Conservation (phyloP, 306 rosid species). For the Gastrolobium villosum region DNA sequence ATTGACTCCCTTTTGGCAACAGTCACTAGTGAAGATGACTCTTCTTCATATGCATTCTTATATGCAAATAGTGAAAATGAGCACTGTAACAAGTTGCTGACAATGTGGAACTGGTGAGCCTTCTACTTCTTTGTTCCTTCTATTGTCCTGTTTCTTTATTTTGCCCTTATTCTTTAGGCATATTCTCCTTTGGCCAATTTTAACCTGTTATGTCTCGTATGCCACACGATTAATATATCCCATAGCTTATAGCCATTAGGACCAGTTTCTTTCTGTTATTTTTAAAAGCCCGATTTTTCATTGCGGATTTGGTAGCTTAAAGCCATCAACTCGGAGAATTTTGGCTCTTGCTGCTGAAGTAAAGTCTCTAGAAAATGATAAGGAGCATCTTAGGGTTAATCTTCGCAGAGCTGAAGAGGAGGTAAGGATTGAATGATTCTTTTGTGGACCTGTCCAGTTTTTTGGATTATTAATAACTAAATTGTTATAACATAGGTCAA, state of each 20-base stretch:
- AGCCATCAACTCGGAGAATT: constrained; percentile 68
- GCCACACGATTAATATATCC: constrained; percentile 5
- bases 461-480: constrained; percentile 38
- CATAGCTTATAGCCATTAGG: background rate
- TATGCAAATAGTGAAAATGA: constrained; percentile 66
- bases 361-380: constrained; percentile 75
- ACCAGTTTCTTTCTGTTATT: background rate
- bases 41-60: constrained; percentile 63
- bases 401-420: constrained; percentile 89
- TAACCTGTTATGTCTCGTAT: background rate
- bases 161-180: constrained; percentile 2
- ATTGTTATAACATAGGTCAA: constrained; percentile 61
- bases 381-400: constrained; percentile 76
- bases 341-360: constrained; percentile 72
- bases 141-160: background rate
- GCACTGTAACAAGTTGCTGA: constrained; percentile 65
- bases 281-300: constrained; percentile 19
- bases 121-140: background rate
- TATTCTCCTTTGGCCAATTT: background rate
- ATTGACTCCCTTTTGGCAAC: constrained; percentile 72
- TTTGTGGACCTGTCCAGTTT: background rate
- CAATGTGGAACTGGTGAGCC: constrained; percentile 80
- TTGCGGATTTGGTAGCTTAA: constrained; percentile 67
- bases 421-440: constrained; percentile 55
- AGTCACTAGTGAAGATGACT: constrained; percentile 54